Evolutionary conservation across 2,329 filamentous ascomycete genomes (phyloP).

Genomic region (Chaetomium olivaceum): DNA sequence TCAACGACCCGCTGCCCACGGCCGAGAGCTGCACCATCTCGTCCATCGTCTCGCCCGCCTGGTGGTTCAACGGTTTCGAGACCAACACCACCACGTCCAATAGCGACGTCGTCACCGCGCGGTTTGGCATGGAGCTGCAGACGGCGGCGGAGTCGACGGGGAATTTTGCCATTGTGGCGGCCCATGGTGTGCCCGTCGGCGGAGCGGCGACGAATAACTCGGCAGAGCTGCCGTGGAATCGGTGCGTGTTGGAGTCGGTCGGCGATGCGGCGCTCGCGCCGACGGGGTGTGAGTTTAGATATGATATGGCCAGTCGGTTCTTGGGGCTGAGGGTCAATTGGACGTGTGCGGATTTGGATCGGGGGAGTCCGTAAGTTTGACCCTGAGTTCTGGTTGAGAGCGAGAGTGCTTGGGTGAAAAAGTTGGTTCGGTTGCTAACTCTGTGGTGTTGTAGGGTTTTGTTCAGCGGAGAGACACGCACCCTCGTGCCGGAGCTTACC

Average conservation of each 20-base stretch:
- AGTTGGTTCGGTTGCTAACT: too few species aligned
- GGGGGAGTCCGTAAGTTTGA: conserved; percentile 28
- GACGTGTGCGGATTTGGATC: conserved; percentile 32
- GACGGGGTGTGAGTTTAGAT: conserved; percentile 27
- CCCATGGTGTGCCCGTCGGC: conserved; percentile 8
- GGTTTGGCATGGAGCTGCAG: conserved; percentile 28
- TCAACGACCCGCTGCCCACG: conserved; percentile 30
- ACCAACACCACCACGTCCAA: conserved; percentile 3
- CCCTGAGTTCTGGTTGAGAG: too few species aligned
- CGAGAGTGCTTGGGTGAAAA: too few species aligned
- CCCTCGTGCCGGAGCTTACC: conserved; percentile 17
- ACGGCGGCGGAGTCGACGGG: conserved; percentile 17
- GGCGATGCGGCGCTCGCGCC: conserved; percentile 26
- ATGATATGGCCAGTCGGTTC: conserved; percentile 22
- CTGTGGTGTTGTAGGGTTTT: conserved; percentile 21
- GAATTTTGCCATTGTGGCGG: conserved; percentile 17
- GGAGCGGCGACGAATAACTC: conserved; percentile 8
- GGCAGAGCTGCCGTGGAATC: conserved; percentile 25
- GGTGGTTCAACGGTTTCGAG: conserved; percentile 30
- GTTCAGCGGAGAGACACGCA: conserved; percentile 30
- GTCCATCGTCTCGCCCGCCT: conserved; percentile 30
- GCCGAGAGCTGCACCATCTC: conserved; percentile 32
- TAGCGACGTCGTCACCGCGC: conserved; percentile 12
- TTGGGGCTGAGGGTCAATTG: conserved; percentile 29
- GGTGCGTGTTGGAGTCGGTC: conserved; percentile 24